These are phyloP conservation scores for Metarhizium robertsii DNA, from an alignment of 2,329 filamentous ascomycete genomes.

Conservation along the genomic window DNA sequence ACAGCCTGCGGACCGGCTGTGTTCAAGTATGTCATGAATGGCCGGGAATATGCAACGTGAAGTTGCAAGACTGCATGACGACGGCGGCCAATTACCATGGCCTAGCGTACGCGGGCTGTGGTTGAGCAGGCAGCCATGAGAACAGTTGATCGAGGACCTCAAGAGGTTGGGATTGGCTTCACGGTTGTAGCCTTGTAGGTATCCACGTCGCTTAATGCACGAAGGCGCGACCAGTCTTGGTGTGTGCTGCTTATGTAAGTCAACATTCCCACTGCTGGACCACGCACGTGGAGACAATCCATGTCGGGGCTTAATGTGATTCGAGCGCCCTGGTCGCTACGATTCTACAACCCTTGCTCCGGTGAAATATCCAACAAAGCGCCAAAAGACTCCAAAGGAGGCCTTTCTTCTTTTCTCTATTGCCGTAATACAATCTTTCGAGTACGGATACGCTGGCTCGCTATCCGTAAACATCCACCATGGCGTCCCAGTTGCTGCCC, in stretches of 20 bases:
- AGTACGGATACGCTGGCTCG: neutral
- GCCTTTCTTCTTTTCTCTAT: neutral
- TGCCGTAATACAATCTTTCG: neutral
- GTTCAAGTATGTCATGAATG: conserved; percentile 12
- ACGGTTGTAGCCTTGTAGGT: neutral
- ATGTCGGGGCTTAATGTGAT: neutral
- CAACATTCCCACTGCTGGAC: neutral
- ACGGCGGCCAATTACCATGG: conserved; percentile 11
- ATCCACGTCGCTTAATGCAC: neutral
- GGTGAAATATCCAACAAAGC: neutral
- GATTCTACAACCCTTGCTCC: neutral
- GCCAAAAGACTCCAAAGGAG: neutral
- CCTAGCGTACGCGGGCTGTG: conserved; percentile 1
- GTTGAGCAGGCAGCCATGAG: conserved; percentile 6
- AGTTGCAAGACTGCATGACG: conserved; percentile 6
- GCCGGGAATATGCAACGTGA: neutral
- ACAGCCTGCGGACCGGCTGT: conserved; percentile 11
- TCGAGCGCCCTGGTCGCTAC: neutral
- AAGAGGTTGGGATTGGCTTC: neutral
- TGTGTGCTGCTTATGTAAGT: conserved; percentile 2
- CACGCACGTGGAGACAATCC: neutral
- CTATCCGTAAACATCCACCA: conserved; percentile 22
- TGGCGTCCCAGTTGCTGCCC: conserved; percentile 68
- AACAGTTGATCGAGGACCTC: neutral
- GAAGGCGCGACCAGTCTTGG: neutral